Evolutionary conservation across 2,329 filamentous ascomycete species (phyloP).

Genomic region (Penicillium sp.): DNA sequence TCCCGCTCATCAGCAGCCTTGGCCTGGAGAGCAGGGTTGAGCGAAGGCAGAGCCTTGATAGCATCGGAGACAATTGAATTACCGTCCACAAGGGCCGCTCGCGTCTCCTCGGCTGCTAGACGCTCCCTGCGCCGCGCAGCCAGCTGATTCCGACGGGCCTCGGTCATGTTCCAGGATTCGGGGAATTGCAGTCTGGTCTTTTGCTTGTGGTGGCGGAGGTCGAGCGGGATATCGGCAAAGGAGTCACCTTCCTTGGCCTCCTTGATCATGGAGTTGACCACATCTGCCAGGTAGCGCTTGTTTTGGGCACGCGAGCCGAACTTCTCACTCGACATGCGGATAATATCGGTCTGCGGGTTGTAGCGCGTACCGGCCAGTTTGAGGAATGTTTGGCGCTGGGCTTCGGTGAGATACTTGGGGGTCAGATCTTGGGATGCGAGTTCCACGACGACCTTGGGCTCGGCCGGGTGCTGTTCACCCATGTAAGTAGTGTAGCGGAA

Average conservation of each 20-base stretch:
- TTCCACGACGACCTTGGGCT: constrained; percentile 91
- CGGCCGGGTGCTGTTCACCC: constrained; percentile 86
- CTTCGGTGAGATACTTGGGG: constrained; percentile 57
- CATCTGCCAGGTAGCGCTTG: constrained; percentile 85
- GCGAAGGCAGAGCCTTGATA: constrained; percentile 27
- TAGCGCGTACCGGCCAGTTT: constrained; percentile 84
- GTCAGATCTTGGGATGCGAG: constrained; percentile 72
- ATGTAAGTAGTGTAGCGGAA: constrained; percentile 98
- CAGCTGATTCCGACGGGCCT: constrained; percentile 64
- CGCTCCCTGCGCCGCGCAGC: constrained; percentile 56
- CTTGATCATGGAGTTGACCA: constrained; percentile 68
- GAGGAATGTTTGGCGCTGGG: constrained; percentile 74
- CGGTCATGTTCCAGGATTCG: constrained; percentile 75
- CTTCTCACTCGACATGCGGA: constrained; percentile 89
- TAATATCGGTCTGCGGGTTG: constrained; percentile 75
- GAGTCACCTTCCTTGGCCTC: constrained; percentile 79
- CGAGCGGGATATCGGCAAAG: constrained; percentile 85
- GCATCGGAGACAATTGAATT: constrained; percentile 39
- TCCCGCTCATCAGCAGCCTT: constrained; percentile 23
- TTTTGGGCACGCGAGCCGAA: constrained; percentile 91
- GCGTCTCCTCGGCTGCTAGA: constrained; percentile 56
- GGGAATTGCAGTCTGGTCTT: constrained; percentile 72
- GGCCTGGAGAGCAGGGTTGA: constrained; percentile 30
- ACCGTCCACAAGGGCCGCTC: constrained; percentile 55
- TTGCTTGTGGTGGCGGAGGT: constrained; percentile 77